These are phyloP conservation scores for Cladophialophora exuberans DNA, from an alignment of 2,329 filamentous ascomycete species.

Conservation along the genomic window DNA sequence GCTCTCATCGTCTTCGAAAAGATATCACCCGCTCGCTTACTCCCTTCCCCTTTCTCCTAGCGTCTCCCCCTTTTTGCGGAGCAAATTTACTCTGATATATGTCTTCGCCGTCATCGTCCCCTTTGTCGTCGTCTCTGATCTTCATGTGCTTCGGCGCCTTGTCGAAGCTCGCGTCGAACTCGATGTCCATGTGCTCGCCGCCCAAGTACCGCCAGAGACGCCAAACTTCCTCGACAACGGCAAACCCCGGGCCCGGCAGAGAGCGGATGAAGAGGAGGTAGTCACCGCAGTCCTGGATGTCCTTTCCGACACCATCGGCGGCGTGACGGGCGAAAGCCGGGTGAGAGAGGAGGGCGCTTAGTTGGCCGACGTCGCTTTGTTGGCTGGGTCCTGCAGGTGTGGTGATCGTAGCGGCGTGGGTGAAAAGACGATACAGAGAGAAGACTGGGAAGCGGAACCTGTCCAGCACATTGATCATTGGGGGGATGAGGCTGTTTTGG, in stretches of 20 bases:
- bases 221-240: slow-evolving; percentile 30
- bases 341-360: neutral
- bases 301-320: neutral
- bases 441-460: slow-evolving; percentile 28
- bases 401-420: neutral
- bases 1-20: too few relatives aligned
- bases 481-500: slow-evolving; percentile 26
- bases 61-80: too few relatives aligned
- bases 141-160: too few relatives aligned
- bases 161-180: neutral
- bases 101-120: too few relatives aligned
- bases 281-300: neutral
- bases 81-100: too few relatives aligned
- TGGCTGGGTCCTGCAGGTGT: neutral
- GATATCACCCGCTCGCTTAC: neutral
- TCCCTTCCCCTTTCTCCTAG: too few relatives aligned
- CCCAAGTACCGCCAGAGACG: slow-evolving; percentile 32
- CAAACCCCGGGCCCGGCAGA: slow-evolving; percentile 5
- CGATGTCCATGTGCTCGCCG: slow-evolving; percentile 13
- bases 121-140: neutral
- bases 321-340: neutral
- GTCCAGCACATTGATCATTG: slow-evolving; percentile 24
- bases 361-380: neutral
- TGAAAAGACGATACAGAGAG: slow-evolving; percentile 24
- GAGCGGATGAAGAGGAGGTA: slow-evolving; percentile 27